Evolutionary conservation across 306 rosid species (phyloP), one percentile per base, ranked within the genome.

Genomic region (Prinsepia uniflora): DNA sequence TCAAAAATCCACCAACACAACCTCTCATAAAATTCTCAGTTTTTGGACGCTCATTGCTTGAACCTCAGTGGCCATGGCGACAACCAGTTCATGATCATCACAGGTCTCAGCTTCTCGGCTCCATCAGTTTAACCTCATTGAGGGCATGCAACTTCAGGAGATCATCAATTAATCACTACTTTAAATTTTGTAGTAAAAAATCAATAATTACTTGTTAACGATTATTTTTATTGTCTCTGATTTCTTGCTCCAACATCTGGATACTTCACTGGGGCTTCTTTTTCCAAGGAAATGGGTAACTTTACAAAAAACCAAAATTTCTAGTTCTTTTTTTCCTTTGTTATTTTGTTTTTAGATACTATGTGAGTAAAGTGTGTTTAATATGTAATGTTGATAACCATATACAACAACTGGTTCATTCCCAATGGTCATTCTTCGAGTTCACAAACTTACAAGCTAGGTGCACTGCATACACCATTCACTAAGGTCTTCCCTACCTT

Each of bases 391-490:
- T 65, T 48, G 54, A 44, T 57, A 7, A 34, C 8, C 30, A 13
- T 70, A 18, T 59, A 8, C 64, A 80, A 80, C 62, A 80, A 36
- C 36, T 80, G 80, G 84, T 75, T 71, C 64, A 41, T 80, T 53
- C 58, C 78, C 8, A 64, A 49, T 13, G 74, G 73, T 53, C 57
- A 56, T 62, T 41, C 77, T 59, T 71, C 72, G 9, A 75, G 84
- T 46, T 22, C 77, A 34, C 70, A 60, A 24, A 12, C 56, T 44
- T 80, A 60, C 52, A 72, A 71, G 74, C 71, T 59, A 19, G 80
- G 84, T 1, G 73, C 75, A 61, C 36, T 80, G 75, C 84, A 80
- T 67, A 71, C 80, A 12, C 84, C 71, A 61, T 80, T 80, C 59
- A 24, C 34, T n/a, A 80, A 76, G 78, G 84, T 80, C 65, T 48